A percentile compares a stretch with the other conserved stretches of the same genome.
These are phyloP conservation scores for Populus simonii DNA, from an alignment of 345 rosid species.

Conservation along the genomic window DNA sequence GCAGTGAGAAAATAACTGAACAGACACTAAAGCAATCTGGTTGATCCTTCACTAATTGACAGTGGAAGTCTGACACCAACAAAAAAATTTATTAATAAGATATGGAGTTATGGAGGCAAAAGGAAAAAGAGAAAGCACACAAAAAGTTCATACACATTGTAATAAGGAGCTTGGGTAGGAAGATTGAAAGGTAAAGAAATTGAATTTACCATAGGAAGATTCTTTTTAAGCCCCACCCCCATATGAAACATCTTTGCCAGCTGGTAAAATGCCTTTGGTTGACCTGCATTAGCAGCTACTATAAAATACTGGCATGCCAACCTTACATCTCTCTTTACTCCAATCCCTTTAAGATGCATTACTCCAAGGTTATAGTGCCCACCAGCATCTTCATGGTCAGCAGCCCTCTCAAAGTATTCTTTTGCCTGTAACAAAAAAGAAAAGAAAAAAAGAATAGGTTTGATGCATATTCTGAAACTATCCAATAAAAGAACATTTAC, in stretches of 20 bases:
- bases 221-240: constrained; percentile 88
- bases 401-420: constrained; percentile 94
- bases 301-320: constrained; percentile 68
- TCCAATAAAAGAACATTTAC: not conserved
- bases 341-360: constrained; percentile 81
- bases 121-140: not conserved
- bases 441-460: not conserved
- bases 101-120: not conserved
- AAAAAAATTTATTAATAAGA: not conserved
- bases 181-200: constrained; percentile 1
- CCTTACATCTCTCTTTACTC: constrained; percentile 85
- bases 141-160: not conserved
- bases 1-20: not conserved
- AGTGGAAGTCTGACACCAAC: not conserved
- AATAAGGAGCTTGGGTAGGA: not conserved
- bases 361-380: constrained; percentile 98
- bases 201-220: constrained; percentile 60
- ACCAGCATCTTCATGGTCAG: constrained; percentile 65
- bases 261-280: constrained; percentile 96
- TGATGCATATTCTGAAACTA: not conserved
- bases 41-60: not conserved
- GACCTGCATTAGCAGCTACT: constrained; percentile 87
- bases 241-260: constrained; percentile 97
- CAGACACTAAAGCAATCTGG: not conserved
- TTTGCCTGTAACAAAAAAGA: constrained; percentile 57